Base-by-base conservation (phyloP, 164 flowering plant genomes). In the Amborella trichopoda region DNA sequence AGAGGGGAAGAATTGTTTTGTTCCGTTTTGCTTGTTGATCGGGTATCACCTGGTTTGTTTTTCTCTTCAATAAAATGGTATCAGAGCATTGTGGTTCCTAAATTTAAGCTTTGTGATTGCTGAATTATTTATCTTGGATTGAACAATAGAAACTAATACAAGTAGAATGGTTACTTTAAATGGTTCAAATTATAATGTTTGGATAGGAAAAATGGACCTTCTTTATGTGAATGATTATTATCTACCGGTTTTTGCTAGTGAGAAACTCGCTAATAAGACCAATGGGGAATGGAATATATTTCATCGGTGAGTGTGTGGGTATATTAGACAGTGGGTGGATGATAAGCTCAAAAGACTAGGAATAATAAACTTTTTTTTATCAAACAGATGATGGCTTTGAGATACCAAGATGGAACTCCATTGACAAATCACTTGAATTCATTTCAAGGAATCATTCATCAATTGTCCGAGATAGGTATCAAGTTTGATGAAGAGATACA, bases 401-500 rank as follows among this genome's bases (percentile, higher is more conserved):
- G n/a, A n/a, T n/a, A n/a, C n/a, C n/a, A n/a, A n/a, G 11, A 42
- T 42, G 21, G 46, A 22, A 42, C 22, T 18, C 24, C 6, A 20
- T 5, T 42, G 46, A 42, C 23, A 42, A 20, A 42, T 6, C 24
- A 21, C 21, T 16, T 6, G 46, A 42, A 42, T 22, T n/a, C n/a
- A n/a, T n/a, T n/a, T n/a, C 43, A 39, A 16, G 43, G 43, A 16
- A 39, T 39, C 10, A 39, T 39, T 16, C 16, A 39, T 39, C 17
- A 8, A 22, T 39, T 39, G 17, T 8, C 43, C 20, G 17, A 22
- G 20, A 39, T 39, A 22, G 17, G 17, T 9, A 39, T 39, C 43
- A 39, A 39, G 43, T 39, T 39, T 16, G 17, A 39, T 16, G 20
- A 10, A 8, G 43, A 39, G 43, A 22, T 39, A 9, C 17, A 39